Evolutionary conservation across 169 alveolate species (phyloP).

Genomic region (Theileria orientalis): DNA sequence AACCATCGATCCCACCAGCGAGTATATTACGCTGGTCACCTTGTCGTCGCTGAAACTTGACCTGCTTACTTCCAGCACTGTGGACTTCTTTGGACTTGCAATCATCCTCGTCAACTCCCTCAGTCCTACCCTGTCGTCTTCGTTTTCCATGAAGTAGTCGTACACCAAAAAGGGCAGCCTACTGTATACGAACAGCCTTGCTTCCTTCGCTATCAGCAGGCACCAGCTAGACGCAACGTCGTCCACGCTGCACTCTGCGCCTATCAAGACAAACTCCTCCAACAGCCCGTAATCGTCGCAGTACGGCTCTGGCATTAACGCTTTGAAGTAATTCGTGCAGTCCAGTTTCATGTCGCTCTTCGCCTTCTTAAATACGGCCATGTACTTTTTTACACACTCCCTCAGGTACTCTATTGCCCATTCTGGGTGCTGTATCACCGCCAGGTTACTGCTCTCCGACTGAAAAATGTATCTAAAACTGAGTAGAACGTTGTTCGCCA

Average conservation of each 20-base stretch:
- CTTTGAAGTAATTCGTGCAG: conserved; percentile 17
- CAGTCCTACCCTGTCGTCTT: conserved; percentile 8
- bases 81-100: background rate
- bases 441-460: conserved; percentile 42
- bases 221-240: conserved; percentile 32
- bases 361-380: conserved; percentile 13
- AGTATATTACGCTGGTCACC: conserved; percentile 21
- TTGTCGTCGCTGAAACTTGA: conserved; percentile 29
- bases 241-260: conserved; percentile 11
- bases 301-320: conserved; percentile 16
- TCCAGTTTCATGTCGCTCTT: conserved; percentile 36
- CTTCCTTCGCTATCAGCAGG: conserved; percentile 27
- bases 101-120: conserved; percentile 22
- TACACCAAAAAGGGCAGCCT: conserved; percentile 56
- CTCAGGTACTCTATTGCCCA: conserved; percentile 56
- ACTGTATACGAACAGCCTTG: conserved; percentile 48
- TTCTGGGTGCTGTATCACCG: conserved; percentile 52
- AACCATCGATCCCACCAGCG: conserved; percentile 32
- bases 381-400: conserved; percentile 24
- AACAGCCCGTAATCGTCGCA: background rate
- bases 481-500: conserved; percentile 36
- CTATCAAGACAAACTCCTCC: conserved; percentile 12
- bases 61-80: conserved; percentile 17
- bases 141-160: conserved; percentile 25
- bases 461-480: conserved; percentile 58